A percentile compares a stretch with the other conserved stretches of the same genome.
Evolutionary conservation across 306 rosid genomes (phyloP).

Genomic region (Castanea mollissima): DNA sequence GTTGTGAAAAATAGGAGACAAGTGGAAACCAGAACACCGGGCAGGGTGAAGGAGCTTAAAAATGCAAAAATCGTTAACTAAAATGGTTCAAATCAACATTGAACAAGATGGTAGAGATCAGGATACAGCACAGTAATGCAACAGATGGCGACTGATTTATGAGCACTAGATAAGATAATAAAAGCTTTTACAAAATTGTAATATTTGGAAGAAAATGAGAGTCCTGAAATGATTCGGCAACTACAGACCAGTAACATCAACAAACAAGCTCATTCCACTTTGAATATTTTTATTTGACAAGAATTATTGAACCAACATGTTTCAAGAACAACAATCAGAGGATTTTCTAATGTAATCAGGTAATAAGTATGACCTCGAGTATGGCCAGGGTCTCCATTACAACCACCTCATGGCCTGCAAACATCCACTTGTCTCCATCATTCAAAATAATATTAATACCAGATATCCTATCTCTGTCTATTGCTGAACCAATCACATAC

Average conservation of each 20-base stretch:
- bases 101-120: not conserved
- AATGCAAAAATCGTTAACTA: not conserved
- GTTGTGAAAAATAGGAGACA: not conserved
- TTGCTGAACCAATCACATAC: conserved; percentile 84
- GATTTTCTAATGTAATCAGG: conserved; percentile 17
- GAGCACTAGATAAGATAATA: no score
- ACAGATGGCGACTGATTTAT: not conserved
- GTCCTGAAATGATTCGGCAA: not conserved
- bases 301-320: not conserved
- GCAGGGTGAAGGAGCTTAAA: not conserved
- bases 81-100: not conserved
- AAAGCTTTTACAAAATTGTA: not conserved
- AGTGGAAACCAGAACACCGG: not conserved
- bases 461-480: conserved; percentile 73
- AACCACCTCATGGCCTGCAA: conserved; percentile 94
- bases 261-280: not conserved
- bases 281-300: not conserved
- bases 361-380: conserved; percentile 61
- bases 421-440: conserved; percentile 98
- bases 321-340: not conserved
- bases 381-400: conserved; percentile 87
- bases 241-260: not conserved
- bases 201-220: not conserved
- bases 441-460: conserved; percentile 75
- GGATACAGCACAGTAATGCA: not conserved